Evolutionary conservation across 1,139 yeast species (phyloP).

Genomic region (Saccharomyces hybrid): DNA sequence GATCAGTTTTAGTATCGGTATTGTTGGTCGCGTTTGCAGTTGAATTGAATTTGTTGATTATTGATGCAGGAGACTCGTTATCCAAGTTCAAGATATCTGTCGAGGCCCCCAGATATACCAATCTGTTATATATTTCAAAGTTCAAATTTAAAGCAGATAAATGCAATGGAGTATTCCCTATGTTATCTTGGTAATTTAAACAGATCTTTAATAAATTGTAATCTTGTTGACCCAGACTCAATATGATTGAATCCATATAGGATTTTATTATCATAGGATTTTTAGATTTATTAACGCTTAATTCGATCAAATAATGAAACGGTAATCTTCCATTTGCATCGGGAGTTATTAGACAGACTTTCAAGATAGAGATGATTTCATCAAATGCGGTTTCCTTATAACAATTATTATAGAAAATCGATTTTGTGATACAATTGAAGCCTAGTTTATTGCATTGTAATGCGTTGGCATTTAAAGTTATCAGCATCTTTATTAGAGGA

Average conservation of each 20-base stretch:
- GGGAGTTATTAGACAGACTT: slow-evolving; percentile 63
- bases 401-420: slow-evolving; percentile 82
- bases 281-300: slow-evolving; percentile 47
- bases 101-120: slow-evolving; percentile 28
- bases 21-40: slow-evolving; percentile 1
- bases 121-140: slow-evolving; percentile 27
- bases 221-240: slow-evolving; percentile 33
- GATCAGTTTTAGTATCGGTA: slow-evolving; percentile 5
- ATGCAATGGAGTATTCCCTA: slow-evolving; percentile 65
- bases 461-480: slow-evolving; percentile 67
- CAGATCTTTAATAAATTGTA: slow-evolving; percentile 50
- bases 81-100: slow-evolving; percentile 25
- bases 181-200: slow-evolving; percentile 58
- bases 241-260: slow-evolving; percentile 36
- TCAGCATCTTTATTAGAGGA: slow-evolving; percentile 59
- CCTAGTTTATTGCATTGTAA: slow-evolving; percentile 68
- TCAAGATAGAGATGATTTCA: slow-evolving; percentile 59
- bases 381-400: slow-evolving; percentile 72
- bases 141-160: slow-evolving; percentile 40
- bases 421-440: slow-evolving; percentile 75
- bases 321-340: slow-evolving; percentile 70
- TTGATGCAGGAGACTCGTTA: slow-evolving; percentile 27
- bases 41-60: slow-evolving; percentile 33
- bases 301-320: slow-evolving; percentile 61
- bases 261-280: slow-evolving; percentile 33